Conservation (phyloP, 2,329 filamentous ascomycete species). For the Fusarium luffae region DNA sequence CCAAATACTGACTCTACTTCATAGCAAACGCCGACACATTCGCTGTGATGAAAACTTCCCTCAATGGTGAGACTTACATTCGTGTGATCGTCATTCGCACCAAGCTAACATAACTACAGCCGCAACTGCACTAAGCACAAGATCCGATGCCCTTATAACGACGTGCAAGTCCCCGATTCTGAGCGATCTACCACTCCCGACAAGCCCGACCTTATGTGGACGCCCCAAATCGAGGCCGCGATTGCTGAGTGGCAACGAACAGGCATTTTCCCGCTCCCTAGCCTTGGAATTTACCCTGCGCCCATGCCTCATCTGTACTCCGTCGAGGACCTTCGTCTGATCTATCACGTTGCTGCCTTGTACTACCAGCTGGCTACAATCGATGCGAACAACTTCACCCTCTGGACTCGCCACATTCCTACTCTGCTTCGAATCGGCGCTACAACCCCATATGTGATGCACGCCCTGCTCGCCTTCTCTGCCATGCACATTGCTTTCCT, state of each 20-base stretch:
- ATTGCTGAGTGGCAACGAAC: conserved; percentile 87
- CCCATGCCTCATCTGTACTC: conserved; percentile 79
- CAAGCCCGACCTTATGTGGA: conserved; percentile 82
- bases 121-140: conserved; percentile 99
- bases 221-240: conserved; percentile 82
- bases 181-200: conserved; percentile 70
- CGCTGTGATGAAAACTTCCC: conserved; percentile 97
- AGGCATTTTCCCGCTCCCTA: conserved; percentile 85
- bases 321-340: conserved; percentile 83
- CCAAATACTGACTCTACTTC: conserved; percentile 15
- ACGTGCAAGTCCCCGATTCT: conserved; percentile 74
- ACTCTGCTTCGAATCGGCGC: conserved; percentile 81
- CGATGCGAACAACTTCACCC: conserved; percentile 83
- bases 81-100: background rate
- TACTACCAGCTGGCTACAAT: conserved; percentile 83
- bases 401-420: conserved; percentile 94
- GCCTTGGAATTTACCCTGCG: conserved; percentile 79
- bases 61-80: conserved; percentile 77
- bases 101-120: conserved; percentile 60
- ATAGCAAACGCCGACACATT: conserved; percentile 90
- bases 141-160: conserved; percentile 97
- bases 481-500: conserved; percentile 93
- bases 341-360: conserved; percentile 89
- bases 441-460: conserved; percentile 90
- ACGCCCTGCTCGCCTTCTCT: conserved; percentile 91